Evolutionary conservation across 352 stramenopile genomes (phyloP), one percentile per base, ranked within the genome.

Genomic region (Phytophthora europaea): DNA sequence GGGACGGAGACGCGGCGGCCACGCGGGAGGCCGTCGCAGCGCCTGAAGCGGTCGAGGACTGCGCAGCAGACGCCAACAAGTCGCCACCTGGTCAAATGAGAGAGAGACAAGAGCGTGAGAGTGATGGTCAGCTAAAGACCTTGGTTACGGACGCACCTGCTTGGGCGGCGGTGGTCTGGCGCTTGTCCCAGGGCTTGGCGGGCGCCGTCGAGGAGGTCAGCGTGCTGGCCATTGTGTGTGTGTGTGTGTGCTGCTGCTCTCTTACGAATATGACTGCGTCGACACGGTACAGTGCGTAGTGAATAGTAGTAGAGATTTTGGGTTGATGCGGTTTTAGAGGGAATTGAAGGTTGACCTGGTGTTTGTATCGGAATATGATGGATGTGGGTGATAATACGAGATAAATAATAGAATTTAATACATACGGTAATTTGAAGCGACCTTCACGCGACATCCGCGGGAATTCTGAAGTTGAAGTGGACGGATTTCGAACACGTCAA

Each of bases 101-200:
- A 6, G 13, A 16, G 10, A 43, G 9, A 43, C 4, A 0, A 43
- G 10, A 43, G 36, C 36, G 34, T 61, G 3, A 38, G 56, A 75
- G 50, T 55, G 34, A 71, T 55, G n/a, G 36, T 67, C 36, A n/a
- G 18, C 31, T 7, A 20, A 6, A 50, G 8, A n/a, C 38, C 36
- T 1, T 15, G 34, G 20, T 31, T 31, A 4, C 9, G 6, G 22
- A 57, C 59, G 34, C 53, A 88, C 79, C 71, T 31, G 73, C 52
- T 66, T 72, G 72, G 6, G 78, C 72, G 20, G 63, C 73, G 18
- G 59, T 48, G 9, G 65, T 51, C 13, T 65, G 61, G 13, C 63
- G 65, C 55, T 84, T 85, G 56, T 91, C 83, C 83, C 83, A 91
- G 8, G 83, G 83, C 67, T 91, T 91, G 12, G 73, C 45, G 8